Base-by-base conservation (phyloP, 148 eudicot genomes). In the Vaccinium darrowii region DNA sequence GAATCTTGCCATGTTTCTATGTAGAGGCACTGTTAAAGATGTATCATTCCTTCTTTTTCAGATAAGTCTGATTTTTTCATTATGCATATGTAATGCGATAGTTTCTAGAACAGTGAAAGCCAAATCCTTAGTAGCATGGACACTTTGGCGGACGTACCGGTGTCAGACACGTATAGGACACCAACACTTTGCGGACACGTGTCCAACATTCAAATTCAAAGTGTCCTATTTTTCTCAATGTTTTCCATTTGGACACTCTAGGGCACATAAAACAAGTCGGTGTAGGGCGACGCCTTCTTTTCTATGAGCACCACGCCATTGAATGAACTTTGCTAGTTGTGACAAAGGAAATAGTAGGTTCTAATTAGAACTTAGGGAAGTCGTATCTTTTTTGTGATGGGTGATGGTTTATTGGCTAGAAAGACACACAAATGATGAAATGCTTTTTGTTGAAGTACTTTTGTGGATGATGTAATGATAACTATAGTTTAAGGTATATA, bases 361-460 rank as follows among this genome's bases (percentile, higher is more conserved):
- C 72, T 65, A 65, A 63, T 1, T 23, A 65, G 30, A 65, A 65
- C 30, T 65, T 65, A 65, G 14, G 33, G 30, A 65, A 65, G 69
- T 65, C 33, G 5, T 9, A 65, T 65, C 72, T 23, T 23, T 65
- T 65, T 65, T 65, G 72, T 23, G 72, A 23, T 65, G 72, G 14
- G 72, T 65, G 13, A 65, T 65, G 72, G 72, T 63, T 60, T 63
- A 63, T 63, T 23, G 69, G 69, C 10, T 65, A 58, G 72, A 65
- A 65, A 65, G 72, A 9, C 72, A 65, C 27, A 54, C 5, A 57
- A 57, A 15, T 23, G 5, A 23, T 65, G 30, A 65, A 58, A 23
- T 65, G 10, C 27, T 63, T n/a, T 63, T 65, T 5, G 14, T 65
- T 65, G 33, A 25, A 23, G 11, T 65, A 23, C 72, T 65, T 65